These are phyloP conservation scores for Lathyrus oleraceus DNA, from an alignment of 306 rosid species.

Conservation along the genomic window DNA sequence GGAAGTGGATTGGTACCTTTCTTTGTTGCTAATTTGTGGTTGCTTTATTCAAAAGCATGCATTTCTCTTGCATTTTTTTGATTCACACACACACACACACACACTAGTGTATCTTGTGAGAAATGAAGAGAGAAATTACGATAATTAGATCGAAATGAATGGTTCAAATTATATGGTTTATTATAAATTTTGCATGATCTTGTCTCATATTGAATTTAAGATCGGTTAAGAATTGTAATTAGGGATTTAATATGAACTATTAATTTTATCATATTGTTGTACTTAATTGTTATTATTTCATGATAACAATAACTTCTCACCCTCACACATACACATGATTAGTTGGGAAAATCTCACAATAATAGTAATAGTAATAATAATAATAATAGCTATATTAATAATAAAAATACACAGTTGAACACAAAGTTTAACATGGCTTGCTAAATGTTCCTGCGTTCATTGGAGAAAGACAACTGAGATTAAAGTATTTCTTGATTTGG, in stretches of 20 bases:
- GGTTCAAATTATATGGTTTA: not conserved
- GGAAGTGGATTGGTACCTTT: constrained; percentile 95
- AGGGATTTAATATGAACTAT: not conserved
- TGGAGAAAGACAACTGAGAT: not conserved
- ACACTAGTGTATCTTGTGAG: not conserved
- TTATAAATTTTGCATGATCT: not conserved
- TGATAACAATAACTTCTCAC: not conserved
- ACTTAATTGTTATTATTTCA: not conserved
- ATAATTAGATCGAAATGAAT: not conserved
- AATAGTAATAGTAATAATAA: not conserved
- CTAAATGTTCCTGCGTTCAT: not conserved
- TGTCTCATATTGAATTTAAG: not conserved
- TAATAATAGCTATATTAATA: not conserved
- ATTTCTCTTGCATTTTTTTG: constrained; percentile 14
- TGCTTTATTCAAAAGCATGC: constrained; percentile 18
- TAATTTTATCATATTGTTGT: not conserved
- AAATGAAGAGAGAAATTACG: not conserved
- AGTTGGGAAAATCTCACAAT: not conserved
- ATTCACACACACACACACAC: not conserved
- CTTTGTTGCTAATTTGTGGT: constrained; percentile 29
- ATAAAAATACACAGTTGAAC: not conserved
- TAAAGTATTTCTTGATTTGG: too few species aligned
- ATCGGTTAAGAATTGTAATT: not conserved
- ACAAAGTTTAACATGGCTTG: constrained; percentile 6
- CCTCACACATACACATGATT: not conserved